Conservation (phyloP, 2,329 filamentous ascomycete genomes). For the Blastomyces gilchristii region DNA sequence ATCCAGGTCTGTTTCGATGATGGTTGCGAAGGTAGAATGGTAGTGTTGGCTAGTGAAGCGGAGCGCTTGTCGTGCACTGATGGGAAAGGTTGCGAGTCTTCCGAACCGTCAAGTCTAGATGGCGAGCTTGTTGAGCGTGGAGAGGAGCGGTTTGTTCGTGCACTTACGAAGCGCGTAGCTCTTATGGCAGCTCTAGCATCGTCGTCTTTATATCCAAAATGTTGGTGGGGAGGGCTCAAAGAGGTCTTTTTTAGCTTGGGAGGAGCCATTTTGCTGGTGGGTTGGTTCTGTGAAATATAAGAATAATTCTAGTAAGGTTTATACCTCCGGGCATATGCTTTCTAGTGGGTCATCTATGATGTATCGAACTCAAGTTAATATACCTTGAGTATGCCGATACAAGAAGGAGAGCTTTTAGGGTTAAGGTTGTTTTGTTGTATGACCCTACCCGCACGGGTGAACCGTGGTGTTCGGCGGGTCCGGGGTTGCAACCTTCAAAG, state of each 20-base stretch:
- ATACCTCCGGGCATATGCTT: neutral
- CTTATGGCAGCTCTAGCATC: neutral
- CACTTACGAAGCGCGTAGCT: neutral
- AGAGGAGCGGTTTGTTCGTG: neutral
- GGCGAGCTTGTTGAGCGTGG: neutral
- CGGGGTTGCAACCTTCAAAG: neutral
- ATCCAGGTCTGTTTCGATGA: slow-evolving; percentile 4
- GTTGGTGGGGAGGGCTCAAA: neutral
- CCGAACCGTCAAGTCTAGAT: neutral
- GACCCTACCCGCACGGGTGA: neutral
- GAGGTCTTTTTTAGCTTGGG: slow-evolving; percentile 3
- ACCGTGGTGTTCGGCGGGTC: neutral
- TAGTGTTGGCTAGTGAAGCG: neutral
- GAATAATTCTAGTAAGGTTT: neutral
- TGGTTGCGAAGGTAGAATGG: neutral
- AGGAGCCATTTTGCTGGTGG: neutral
- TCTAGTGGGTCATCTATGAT: neutral
- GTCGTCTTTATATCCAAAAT: slow-evolving; percentile 2
- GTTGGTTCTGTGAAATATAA: neutral
- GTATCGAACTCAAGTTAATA: neutral
- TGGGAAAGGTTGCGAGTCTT: neutral
- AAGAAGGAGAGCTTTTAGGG: neutral
- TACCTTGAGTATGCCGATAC: neutral
- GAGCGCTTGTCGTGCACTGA: neutral
- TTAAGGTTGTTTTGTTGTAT: neutral